Evolutionary conservation across 164 flowering plant species (phyloP).

Genomic region (Aristolochia fimbriata): DNA sequence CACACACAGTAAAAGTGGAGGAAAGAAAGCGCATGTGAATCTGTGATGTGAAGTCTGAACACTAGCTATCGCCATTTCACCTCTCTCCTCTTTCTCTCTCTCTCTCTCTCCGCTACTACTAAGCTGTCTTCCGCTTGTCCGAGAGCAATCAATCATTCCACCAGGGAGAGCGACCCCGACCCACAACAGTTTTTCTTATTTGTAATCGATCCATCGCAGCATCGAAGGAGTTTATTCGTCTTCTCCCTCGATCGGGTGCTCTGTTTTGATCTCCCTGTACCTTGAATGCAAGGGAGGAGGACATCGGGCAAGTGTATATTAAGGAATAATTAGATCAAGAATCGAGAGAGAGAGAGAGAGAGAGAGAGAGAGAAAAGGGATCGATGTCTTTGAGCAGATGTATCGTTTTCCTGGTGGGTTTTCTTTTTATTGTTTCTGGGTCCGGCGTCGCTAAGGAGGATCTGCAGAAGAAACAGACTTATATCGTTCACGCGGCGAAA

Average conservation of each 20-base stretch:
- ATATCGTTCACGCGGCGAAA: constrained; percentile 69
- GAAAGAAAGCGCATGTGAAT: no score
- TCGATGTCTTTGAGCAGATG: not conserved
- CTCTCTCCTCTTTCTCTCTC: no score
- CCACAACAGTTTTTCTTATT: not conserved
- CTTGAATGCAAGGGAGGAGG: not conserved
- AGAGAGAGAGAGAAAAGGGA: not conserved
- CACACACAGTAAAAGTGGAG: no score
- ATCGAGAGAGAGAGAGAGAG: not conserved
- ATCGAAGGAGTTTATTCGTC: not conserved
- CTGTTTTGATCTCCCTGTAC: not conserved
- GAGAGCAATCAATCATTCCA: constrained; percentile 1
- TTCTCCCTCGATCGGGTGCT: not conserved
- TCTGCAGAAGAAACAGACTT: constrained; percentile 35
- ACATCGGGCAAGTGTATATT: no score
- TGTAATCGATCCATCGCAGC: not conserved
- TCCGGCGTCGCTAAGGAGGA: not conserved
- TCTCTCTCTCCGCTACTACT: not conserved
- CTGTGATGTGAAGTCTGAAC: no score
- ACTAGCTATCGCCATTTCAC: no score
- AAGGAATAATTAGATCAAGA: no score
- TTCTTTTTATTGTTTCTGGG: not conserved
- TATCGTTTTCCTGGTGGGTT: not conserved
- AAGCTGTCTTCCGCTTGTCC: not conserved
- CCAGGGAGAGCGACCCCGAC: not conserved